Conservation (phyloP, 2,329 filamentous ascomycete species). For the Fusarium setosum region DNA sequence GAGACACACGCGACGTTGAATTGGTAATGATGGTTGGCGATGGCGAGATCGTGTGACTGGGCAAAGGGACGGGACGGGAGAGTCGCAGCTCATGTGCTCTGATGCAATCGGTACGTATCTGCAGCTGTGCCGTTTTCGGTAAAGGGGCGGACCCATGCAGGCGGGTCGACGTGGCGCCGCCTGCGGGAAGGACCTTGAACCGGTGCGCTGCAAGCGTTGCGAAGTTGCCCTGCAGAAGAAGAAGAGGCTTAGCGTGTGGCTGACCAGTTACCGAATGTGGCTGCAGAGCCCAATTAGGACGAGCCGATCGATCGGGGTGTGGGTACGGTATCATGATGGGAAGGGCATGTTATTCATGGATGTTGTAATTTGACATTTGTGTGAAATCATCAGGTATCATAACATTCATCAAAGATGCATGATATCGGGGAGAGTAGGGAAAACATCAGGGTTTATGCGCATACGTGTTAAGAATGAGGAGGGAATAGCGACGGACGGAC, state of each 20-base stretch:
- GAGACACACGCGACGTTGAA: neutral
- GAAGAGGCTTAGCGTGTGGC: slow-evolving; percentile 28
- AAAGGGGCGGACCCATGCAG: neutral
- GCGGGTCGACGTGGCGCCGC: slow-evolving; percentile 3
- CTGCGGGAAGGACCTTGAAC: neutral
- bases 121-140: neutral
- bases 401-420: neutral
- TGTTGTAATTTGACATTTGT: neutral
- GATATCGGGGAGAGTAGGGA: neutral
- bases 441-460: too few relatives aligned
- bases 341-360: neutral
- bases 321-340: slow-evolving; percentile 3
- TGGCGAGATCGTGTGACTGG: slow-evolving; percentile 27
- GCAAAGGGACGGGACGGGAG: too few relatives aligned
- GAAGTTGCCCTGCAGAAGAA: neutral
- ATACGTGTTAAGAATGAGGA: neutral
- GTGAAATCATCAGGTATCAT: neutral
- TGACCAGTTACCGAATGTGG: slow-evolving; percentile 27
- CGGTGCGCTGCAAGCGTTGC: neutral
- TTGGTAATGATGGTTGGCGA: slow-evolving; percentile 8
- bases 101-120: slow-evolving; percentile 34
- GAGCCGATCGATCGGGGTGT: slow-evolving; percentile 12
- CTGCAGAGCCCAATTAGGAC: slow-evolving; percentile 27
- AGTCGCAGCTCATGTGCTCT: slow-evolving; percentile 29
- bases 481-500: too few relatives aligned